Evolutionary conservation across 2,329 filamentous ascomycete species (phyloP).

Genomic region (Alternaria metachromatica): DNA sequence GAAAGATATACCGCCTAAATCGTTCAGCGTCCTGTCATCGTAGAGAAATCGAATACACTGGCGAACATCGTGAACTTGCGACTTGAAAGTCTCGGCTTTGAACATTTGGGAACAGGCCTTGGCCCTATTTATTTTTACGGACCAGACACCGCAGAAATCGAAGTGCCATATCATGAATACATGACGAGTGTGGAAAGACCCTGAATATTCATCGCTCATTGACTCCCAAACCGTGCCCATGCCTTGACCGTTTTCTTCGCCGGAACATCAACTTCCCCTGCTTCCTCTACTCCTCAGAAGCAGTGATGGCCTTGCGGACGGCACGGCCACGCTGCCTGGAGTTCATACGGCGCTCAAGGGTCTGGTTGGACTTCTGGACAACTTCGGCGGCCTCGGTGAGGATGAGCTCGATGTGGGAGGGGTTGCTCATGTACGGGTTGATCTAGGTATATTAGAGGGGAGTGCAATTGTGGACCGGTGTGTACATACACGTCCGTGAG

Average conservation of each 20-base stretch:
- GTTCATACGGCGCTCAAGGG: conserved; percentile 75
- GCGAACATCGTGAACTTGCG: conserved; percentile 7
- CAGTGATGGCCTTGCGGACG: conserved; percentile 67
- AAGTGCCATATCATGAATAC: conserved; percentile 49
- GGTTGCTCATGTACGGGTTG: conserved; percentile 99
- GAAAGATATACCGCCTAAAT: neutral
- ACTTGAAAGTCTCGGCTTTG: conserved; percentile 12
- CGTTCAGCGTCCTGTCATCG: neutral
- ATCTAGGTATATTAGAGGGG: conserved; percentile 66
- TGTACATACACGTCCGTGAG: conserved; percentile 95
- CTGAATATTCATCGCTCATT: conserved; percentile 50
- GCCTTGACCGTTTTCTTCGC: conserved; percentile 38
- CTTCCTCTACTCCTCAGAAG: conserved; percentile 49
- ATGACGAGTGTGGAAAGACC: conserved; percentile 47
- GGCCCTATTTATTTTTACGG: conserved; percentile 43
- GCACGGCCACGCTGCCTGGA: conserved; percentile 87
- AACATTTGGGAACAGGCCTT: conserved; percentile 41
- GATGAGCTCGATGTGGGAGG: conserved; percentile 99
- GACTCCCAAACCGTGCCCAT: conserved; percentile 49
- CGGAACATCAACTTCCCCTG: conserved; percentile 19
- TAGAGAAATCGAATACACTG: neutral
- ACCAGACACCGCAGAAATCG: conserved; percentile 49
- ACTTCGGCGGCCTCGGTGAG: conserved; percentile 96
- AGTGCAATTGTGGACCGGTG: neutral
- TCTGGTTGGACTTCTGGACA: conserved; percentile 84